Conservation (phyloP, 1,139 yeast species). For the Saccharomyces hybrid region DNA sequence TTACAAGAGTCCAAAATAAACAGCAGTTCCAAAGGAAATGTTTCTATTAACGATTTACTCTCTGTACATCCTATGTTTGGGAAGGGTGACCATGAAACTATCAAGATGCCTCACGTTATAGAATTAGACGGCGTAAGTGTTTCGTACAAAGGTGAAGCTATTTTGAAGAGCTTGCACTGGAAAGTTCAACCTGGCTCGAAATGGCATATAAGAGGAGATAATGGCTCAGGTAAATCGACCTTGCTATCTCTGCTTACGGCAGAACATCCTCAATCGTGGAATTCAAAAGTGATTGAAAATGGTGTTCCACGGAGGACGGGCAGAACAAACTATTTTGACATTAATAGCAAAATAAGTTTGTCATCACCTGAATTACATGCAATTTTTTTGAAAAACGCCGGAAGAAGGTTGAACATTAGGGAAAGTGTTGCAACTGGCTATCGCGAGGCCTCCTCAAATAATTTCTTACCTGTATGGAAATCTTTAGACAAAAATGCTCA, state of each 20-base stretch:
- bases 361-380: constrained; percentile 91
- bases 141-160: constrained; percentile 53
- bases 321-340: constrained; percentile 65
- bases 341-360: constrained; percentile 74
- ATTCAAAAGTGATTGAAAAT: constrained; percentile 53
- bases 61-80: constrained; percentile 21
- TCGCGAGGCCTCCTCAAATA: constrained; percentile 52
- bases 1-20: constrained; percentile 6
- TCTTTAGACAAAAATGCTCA: constrained; percentile 34
- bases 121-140: constrained; percentile 61
- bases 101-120: constrained; percentile 37
- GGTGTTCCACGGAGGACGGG: constrained; percentile 72
- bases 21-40: constrained; percentile 1
- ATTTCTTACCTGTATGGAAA: constrained; percentile 36
- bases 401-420: constrained; percentile 39
- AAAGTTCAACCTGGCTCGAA: constrained; percentile 60
- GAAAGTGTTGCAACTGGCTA: constrained; percentile 71
- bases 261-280: constrained; percentile 97
- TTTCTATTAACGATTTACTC: constrained; percentile 17
- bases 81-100: constrained; percentile 14
- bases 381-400: constrained; percentile 50
- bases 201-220: constrained; percentile 86
- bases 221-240: constrained; percentile 93
- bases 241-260: constrained; percentile 76
- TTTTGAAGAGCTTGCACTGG: constrained; percentile 61